These are phyloP conservation scores for Cyberlindnera meyerae DNA, from an alignment of 805 yeast species.

Conservation along the genomic window DNA sequence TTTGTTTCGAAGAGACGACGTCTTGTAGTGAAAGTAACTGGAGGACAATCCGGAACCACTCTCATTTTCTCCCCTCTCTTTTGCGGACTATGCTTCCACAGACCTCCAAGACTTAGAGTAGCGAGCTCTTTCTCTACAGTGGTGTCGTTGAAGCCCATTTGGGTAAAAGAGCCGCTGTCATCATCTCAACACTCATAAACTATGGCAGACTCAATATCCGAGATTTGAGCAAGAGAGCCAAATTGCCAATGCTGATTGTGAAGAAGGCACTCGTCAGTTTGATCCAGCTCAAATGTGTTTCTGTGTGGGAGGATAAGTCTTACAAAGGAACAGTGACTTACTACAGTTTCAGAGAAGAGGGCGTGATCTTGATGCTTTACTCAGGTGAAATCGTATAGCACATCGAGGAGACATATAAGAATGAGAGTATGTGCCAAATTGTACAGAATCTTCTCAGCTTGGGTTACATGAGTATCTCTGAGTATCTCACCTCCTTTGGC, in stretches of 20 bases:
- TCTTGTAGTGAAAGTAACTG: too few relatives aligned
- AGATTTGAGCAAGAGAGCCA: conserved; percentile 46
- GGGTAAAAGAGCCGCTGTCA: conserved; percentile 69
- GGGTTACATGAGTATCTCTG: conserved; percentile 60
- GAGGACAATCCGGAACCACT: too few relatives aligned
- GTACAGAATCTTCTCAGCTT: conserved; percentile 63
- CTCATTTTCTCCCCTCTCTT: too few relatives aligned
- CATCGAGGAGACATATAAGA: conserved; percentile 39
- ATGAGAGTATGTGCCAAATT: conserved; percentile 47
- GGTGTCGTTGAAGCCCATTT: conserved; percentile 47
- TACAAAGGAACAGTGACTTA: conserved; percentile 31
- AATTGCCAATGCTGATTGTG: conserved; percentile 45
- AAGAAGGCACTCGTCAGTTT: conserved; percentile 68
- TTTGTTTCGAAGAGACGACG: too few relatives aligned
- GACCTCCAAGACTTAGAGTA: conserved; percentile 48
- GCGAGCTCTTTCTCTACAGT: conserved; percentile 55
- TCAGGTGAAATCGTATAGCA: conserved; percentile 68
- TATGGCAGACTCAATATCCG: conserved; percentile 60
- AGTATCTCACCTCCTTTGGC: conserved; percentile 35
- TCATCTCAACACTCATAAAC: conserved; percentile 56
- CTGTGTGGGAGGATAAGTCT: conserved; percentile 49
- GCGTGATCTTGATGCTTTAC: conserved; percentile 59
- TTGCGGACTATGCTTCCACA: conserved; percentile 1
- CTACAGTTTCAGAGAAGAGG: conserved; percentile 61
- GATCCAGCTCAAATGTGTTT: conserved; percentile 73